Evolutionary conservation across 306 rosid species (phyloP).

Genomic region (Vicia villosa): DNA sequence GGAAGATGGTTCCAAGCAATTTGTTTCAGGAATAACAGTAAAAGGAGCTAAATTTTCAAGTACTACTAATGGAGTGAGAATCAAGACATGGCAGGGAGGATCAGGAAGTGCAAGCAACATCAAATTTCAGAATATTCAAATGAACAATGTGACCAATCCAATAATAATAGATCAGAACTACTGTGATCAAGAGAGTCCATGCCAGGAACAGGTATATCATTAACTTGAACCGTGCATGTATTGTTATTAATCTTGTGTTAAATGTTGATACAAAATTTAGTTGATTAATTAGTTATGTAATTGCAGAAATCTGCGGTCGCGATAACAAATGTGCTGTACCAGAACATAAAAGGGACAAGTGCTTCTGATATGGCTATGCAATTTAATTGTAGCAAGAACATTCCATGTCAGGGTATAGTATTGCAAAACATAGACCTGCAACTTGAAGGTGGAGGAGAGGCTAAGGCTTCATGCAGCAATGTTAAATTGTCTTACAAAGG

Average conservation of each 20-base stretch:
- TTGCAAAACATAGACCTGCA: slow-evolving; percentile 53
- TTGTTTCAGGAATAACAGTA: slow-evolving; percentile 60
- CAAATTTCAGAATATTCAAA: slow-evolving; percentile 57
- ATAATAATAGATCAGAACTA: slow-evolving; percentile 71
- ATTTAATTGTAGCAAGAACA: slow-evolving; percentile 65
- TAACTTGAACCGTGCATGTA: neutral
- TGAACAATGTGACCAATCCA: slow-evolving; percentile 65
- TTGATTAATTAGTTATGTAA: neutral
- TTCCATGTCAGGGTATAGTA: slow-evolving; percentile 59
- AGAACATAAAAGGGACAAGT: slow-evolving; percentile 73
- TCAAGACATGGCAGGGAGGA: slow-evolving; percentile 95
- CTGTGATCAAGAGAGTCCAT: slow-evolving; percentile 53
- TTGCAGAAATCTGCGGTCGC: slow-evolving; percentile 59
- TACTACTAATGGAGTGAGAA: slow-evolving; percentile 75
- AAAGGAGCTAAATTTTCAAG: slow-evolving; percentile 63
- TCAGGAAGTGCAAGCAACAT: slow-evolving; percentile 72
- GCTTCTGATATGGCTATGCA: slow-evolving; percentile 58
- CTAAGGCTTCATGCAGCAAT: slow-evolving; percentile 54
- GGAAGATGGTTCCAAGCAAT: slow-evolving; percentile 38
- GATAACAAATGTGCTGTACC: slow-evolving; percentile 64
- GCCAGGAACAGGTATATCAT: slow-evolving; percentile 51
- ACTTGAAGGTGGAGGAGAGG: slow-evolving; percentile 22
- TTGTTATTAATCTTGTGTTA: neutral
- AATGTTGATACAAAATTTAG: neutral
- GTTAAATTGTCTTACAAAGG: slow-evolving; percentile 37